Base-by-base conservation (phyloP, 2,329 filamentous ascomycete genomes). In the Exophiala mesophila region DNA sequence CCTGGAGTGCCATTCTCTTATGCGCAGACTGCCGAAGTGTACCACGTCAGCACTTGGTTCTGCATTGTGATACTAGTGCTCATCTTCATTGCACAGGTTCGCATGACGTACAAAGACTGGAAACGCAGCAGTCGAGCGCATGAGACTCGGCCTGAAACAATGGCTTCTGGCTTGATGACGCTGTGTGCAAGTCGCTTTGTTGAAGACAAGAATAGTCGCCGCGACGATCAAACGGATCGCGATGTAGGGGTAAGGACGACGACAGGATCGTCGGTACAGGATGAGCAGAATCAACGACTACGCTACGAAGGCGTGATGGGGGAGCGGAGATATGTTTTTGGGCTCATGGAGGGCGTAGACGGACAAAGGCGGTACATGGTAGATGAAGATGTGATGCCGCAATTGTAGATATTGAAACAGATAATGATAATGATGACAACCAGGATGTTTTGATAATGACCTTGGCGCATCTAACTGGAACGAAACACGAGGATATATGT, bases 131-230 rank as follows among this genome's bases (percentile, higher is more conserved):
- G 23, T 26, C 23, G 23, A 12, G 7, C 23, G 7, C 12, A 26
- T 26, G 23, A 26, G 7, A 26, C 7, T 26, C 8, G 38, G 16
- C 38, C 30, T 3, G 38, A 41, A 3, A 39, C 36, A 5, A 16
- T 39, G 24, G 36, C 36, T 5, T 5, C 21, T 7, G 36, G 24
- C 3, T 15, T 39, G 7, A 30, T 39, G 24, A 15, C 21, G 19
- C 24, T 39, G 20, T 39, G 36, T 39, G 36, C 36, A 4, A 39
- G 36, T 39, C 36, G 19, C 7, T 39, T 39, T 30, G 36, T 39
- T 8, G 36, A 39, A 17, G 36, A 39, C 21, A 39, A 39, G 24
- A 39, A 39, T 26, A 16, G 13, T n/a, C 9, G 15, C 9, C 21
- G 4, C 12, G 36, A 17, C 5, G 9, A 10, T 7, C 17, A 37